Evolutionary conservation across 805 yeast genomes (phyloP).

Genomic region (Pichia scutulata): DNA sequence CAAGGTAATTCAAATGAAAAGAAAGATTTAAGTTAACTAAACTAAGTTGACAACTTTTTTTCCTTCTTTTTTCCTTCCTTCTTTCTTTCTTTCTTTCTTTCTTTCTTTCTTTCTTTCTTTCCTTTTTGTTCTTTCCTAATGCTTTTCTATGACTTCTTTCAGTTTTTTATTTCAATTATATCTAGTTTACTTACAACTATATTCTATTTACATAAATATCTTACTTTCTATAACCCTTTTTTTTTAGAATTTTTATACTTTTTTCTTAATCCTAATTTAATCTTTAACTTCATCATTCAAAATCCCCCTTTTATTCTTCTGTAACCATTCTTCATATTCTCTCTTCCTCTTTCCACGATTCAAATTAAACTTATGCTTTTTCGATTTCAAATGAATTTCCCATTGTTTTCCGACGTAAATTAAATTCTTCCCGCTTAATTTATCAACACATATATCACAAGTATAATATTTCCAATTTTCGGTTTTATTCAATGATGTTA

Average conservation of each 20-base stretch:
- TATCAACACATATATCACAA: constrained; percentile 61
- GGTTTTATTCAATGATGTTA: constrained; percentile 11
- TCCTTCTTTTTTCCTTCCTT: too few relatives aligned
- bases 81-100: too few relatives aligned
- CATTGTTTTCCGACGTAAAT: constrained; percentile 72
- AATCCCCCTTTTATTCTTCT: neutral
- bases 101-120: too few relatives aligned
- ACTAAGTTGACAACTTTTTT: too few relatives aligned
- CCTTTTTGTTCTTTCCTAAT: neutral
- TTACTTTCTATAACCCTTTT: neutral
- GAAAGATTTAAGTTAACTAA: constrained; percentile 5
- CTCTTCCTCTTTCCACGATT: constrained; percentile 42
- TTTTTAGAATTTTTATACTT: too few relatives aligned
- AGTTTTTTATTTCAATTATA: neutral
- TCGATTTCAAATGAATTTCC: constrained; percentile 58
- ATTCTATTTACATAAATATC: constrained; percentile 31
- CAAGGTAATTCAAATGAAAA: constrained; percentile 19
- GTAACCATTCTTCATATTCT: constrained; percentile 41
- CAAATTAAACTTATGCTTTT: constrained; percentile 55
- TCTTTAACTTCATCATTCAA: too few relatives aligned
- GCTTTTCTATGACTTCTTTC: neutral
- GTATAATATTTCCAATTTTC: constrained; percentile 54
- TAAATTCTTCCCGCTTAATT: constrained; percentile 40
- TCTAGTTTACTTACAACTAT: constrained; percentile 37
- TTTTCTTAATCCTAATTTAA: too few relatives aligned